phyloP scores from a whole-genome alignment of 495 filamentous ascomycete species.

The Aspergillus nanangensis region DNA sequence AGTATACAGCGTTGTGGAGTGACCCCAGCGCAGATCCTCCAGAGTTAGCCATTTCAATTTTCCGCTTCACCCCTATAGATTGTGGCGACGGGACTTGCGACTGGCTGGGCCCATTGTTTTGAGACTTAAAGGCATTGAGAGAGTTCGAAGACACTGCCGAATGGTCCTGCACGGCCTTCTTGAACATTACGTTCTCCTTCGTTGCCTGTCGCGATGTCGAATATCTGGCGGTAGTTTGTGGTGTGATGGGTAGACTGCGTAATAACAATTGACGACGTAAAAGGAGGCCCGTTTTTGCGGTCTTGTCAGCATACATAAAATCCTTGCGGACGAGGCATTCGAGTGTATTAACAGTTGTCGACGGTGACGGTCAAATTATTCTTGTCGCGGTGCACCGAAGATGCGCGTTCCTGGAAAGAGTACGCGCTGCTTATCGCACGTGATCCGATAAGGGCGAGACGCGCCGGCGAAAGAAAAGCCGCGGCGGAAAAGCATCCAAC shows the following conservation, averaged over 20 bases:
- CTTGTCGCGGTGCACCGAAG: slow-evolving; percentile 1
- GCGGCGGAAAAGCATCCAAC: neutral
- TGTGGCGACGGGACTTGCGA: slow-evolving; percentile 21
- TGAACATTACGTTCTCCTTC: slow-evolving; percentile 33
- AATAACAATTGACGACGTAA: slow-evolving; percentile 17
- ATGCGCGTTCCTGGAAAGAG: slow-evolving; percentile 7
- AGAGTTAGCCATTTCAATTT: slow-evolving; percentile 33
- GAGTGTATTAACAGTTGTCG: neutral
- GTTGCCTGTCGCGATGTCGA: slow-evolving; percentile 20
- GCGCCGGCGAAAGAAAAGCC: neutral
- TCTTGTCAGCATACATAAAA: slow-evolving; percentile 32
- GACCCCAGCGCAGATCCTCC: slow-evolving; percentile 34
- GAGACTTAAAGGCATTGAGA: slow-evolving; percentile 32
- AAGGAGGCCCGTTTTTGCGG: slow-evolving; percentile 12
- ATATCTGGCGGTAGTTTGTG: slow-evolving; percentile 19
- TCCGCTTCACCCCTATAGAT: slow-evolving; percentile 37
- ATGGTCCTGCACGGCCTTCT: slow-evolving; percentile 40
- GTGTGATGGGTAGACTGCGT: slow-evolving; percentile 17
- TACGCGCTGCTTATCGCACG: slow-evolving; percentile 27
- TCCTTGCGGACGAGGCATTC: too few species aligned
- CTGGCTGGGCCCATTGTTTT: slow-evolving; percentile 16
- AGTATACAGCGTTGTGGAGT: slow-evolving; percentile 43
- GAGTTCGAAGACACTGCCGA: slow-evolving; percentile 26
- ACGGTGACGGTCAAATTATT: slow-evolving; percentile 1
- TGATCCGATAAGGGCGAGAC: slow-evolving; percentile 25